These are phyloP conservation scores for Spathaspora sp. DNA, from an alignment of 805 yeast species.

Conservation along the genomic window DNA sequence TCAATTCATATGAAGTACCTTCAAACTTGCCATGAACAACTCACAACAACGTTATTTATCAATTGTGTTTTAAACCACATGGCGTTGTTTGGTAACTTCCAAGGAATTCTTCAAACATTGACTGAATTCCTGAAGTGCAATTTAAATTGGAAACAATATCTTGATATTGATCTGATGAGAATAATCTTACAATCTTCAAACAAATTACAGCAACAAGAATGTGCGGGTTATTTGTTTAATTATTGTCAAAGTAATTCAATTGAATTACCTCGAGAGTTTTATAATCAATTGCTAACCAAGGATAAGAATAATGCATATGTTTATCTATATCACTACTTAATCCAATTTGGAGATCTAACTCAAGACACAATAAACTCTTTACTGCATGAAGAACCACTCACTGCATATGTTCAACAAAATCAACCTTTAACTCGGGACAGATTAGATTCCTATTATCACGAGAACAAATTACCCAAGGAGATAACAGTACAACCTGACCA, in stretches of 20 bases:
- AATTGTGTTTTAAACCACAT: conserved; percentile 36
- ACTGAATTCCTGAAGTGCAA: conserved; percentile 14
- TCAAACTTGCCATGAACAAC: conserved; percentile 6
- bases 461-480: no score
- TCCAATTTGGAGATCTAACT: conserved; percentile 8
- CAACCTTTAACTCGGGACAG: no score
- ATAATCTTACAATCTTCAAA: conserved; percentile 26
- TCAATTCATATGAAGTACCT: conserved; percentile 18
- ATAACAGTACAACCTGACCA: no score
- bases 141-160: conserved; percentile 12
- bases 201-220: conserved; percentile 19
- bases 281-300: background rate
- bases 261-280: conserved; percentile 13
- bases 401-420: no score
- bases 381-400: background rate
- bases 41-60: conserved; percentile 24
- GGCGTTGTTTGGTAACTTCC: conserved; percentile 29
- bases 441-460: no score
- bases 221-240: conserved; percentile 20
- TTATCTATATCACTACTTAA: conserved; percentile 19
- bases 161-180: conserved; percentile 26
- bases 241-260: conserved; percentile 12
- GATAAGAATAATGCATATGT: conserved; percentile 19
- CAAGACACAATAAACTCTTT: background rate
- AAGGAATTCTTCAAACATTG: conserved; percentile 24